These are phyloP conservation scores for Coniosporium apollinis DNA, from an alignment of 495 filamentous ascomycete genomes.

Conservation along the genomic window DNA sequence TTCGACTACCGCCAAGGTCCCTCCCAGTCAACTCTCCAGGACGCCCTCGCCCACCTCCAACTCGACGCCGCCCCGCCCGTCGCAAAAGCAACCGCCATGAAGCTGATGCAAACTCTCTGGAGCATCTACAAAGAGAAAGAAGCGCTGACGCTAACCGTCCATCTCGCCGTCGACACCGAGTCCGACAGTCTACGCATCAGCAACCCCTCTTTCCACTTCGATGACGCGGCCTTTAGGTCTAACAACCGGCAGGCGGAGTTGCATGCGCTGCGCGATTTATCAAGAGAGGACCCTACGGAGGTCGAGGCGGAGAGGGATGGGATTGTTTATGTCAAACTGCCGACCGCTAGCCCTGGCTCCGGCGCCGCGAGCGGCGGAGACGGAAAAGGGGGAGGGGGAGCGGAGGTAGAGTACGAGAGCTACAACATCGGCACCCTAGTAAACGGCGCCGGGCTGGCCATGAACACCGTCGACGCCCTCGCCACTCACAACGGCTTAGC, in stretches of 20 bases:
- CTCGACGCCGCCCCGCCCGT: conserved; percentile 26
- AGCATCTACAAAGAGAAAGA: conserved; percentile 51
- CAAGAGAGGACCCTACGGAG: conserved; percentile 38
- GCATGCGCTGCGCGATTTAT: conserved; percentile 36
- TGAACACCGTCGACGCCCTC: conserved; percentile 81
- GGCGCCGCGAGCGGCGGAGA: too few species aligned
- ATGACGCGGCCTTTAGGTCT: conserved; percentile 61
- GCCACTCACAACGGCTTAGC: conserved; percentile 43
- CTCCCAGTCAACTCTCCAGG: conserved; percentile 18
- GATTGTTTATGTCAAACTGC: conserved; percentile 53
- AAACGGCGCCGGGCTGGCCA: conserved; percentile 79
- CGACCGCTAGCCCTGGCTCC: too few species aligned
- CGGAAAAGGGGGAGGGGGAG: too few species aligned
- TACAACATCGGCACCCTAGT: conserved; percentile 58
- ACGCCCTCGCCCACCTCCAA: conserved; percentile 34
- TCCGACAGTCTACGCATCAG: conserved; percentile 28
- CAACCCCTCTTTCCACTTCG: conserved; percentile 46
- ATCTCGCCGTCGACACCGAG: conserved; percentile 21
- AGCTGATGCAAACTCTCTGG: conserved; percentile 37
- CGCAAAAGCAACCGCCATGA: conserved; percentile 27
- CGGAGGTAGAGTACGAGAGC: too few species aligned
- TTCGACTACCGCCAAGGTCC: conserved; percentile 38
- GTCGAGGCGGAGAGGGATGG: conserved; percentile 51
- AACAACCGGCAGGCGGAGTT: conserved; percentile 46
- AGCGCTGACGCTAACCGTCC: conserved; percentile 34